These are phyloP conservation scores for Diplogelasinospora grovesii DNA, from an alignment of 495 filamentous ascomycete species.

Conservation along the genomic window DNA sequence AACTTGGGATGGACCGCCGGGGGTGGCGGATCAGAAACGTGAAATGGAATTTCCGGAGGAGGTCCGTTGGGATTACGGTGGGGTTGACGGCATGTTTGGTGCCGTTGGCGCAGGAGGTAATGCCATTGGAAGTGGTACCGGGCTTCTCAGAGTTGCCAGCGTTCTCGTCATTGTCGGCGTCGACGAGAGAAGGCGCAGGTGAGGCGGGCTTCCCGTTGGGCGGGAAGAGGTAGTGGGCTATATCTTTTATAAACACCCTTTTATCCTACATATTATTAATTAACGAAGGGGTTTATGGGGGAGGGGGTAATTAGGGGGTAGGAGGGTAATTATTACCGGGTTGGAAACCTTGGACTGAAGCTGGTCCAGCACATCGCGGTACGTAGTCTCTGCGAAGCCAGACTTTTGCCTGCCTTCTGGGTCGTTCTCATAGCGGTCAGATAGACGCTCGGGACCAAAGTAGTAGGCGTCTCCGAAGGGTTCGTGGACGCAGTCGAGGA, in stretches of 20 bases:
- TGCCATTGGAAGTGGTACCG: conserved; percentile 20
- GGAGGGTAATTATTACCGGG: conserved; percentile 31
- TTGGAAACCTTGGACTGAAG: conserved; percentile 55
- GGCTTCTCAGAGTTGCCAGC: conserved; percentile 33
- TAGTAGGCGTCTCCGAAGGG: conserved; percentile 97
- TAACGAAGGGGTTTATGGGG: neutral
- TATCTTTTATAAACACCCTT: conserved; percentile 96
- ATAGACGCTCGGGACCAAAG: conserved; percentile 82
- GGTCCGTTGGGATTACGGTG: conserved; percentile 66
- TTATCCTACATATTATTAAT: conserved; percentile 48
- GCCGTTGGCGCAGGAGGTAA: neutral
- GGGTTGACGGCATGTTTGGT: conserved; percentile 38
- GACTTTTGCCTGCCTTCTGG: conserved; percentile 58
- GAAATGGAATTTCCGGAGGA: conserved; percentile 76
- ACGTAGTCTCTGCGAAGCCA: conserved; percentile 73
- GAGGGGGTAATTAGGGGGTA: neutral
- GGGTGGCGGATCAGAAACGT: conserved; percentile 98
- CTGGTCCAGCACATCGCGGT: conserved; percentile 63
- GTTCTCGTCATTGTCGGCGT: conserved; percentile 52
- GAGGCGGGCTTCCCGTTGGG: conserved; percentile 57
- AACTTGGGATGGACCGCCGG: conserved; percentile 76
- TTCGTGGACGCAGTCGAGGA: conserved; percentile 79
- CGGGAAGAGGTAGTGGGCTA: conserved; percentile 79
- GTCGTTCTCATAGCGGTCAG: conserved; percentile 67
- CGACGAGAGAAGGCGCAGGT: conserved; percentile 66